Evolutionary conservation across 345 rosid species (phyloP).

Genomic region (Abelmoschus esculentus): DNA sequence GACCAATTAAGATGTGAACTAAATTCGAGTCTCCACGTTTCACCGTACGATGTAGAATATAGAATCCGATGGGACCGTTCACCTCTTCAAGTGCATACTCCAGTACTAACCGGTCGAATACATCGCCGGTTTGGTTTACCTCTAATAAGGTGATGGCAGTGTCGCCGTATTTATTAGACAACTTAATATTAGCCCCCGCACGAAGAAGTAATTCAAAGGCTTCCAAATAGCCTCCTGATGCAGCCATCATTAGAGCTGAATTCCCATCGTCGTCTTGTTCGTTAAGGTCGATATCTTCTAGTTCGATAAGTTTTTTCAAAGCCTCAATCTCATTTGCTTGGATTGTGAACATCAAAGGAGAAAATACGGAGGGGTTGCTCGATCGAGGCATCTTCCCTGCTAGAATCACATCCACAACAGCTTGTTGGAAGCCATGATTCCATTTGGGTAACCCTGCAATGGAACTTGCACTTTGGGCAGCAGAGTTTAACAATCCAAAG

Average conservation of each 20-base stretch:
- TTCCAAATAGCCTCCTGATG: constrained; percentile 35
- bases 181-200: constrained; percentile 46
- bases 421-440: constrained; percentile 39
- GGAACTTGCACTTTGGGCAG: constrained; percentile 32
- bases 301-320: constrained; percentile 25
- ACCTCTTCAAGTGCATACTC: constrained; percentile 35
- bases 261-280: constrained; percentile 39
- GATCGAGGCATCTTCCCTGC: constrained; percentile 35
- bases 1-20: constrained; percentile 22
- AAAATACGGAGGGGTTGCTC: constrained; percentile 31
- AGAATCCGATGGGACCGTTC: constrained; percentile 25
- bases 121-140: constrained; percentile 20
- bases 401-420: constrained; percentile 31
- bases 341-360: constrained; percentile 26
- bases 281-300: constrained; percentile 27
- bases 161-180: constrained; percentile 31
- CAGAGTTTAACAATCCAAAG: constrained; percentile 34
- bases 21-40: constrained; percentile 37
- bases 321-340: constrained; percentile 34
- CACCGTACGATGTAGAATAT: constrained; percentile 48
- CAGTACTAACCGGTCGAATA: constrained; percentile 32
- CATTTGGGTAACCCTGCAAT: constrained; percentile 32
- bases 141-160: constrained; percentile 34
- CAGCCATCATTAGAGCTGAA: constrained; percentile 46
- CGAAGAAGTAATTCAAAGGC: constrained; percentile 37